These are phyloP conservation scores for Glarea lozoyensis DNA, from an alignment of 495 filamentous ascomycete species.

Conservation along the genomic window DNA sequence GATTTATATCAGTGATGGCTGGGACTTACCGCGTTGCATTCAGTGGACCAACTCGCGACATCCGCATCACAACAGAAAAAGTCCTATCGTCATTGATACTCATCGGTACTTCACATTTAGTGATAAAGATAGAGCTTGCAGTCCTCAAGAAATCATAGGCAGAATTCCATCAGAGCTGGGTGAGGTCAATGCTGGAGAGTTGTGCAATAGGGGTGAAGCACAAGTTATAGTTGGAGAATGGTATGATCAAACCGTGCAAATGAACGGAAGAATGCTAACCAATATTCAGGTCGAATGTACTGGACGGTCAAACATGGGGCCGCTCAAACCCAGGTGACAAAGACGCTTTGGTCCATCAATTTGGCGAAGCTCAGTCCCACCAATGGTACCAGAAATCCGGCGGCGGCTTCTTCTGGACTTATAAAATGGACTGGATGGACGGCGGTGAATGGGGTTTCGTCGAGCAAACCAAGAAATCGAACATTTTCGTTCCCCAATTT, in stretches of 20 bases:
- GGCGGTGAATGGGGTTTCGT: constrained; percentile 48
- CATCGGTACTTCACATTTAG: constrained; percentile 47
- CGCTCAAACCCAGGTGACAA: constrained; percentile 22
- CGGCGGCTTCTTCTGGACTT: constrained; percentile 45
- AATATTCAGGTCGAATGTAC: constrained; percentile 29
- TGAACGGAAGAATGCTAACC: too few species aligned
- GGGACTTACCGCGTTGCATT: constrained; percentile 33
- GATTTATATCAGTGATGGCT: constrained; percentile 45
- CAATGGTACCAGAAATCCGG: constrained; percentile 34
- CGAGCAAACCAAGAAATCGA: constrained; percentile 30
- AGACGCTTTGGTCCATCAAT: constrained; percentile 27
- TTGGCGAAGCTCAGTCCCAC: constrained; percentile 36
- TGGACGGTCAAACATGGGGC: constrained; percentile 35
- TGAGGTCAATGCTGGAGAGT: constrained; percentile 31
- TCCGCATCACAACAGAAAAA: constrained; percentile 7
- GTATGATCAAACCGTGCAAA: too few species aligned
- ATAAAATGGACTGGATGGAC: constrained; percentile 45
- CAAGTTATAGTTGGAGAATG: constrained; percentile 46
- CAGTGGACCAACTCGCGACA: constrained; percentile 25
- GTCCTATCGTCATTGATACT: constrained; percentile 44
- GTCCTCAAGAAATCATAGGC: constrained; percentile 37
- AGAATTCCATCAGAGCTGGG: constrained; percentile 27
- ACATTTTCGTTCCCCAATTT: constrained; percentile 28
- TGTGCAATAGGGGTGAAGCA: constrained; percentile 34
- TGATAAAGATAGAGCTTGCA: constrained; percentile 31